Percentiles rank a stretch among this genome's conserved stretches.
Conservation (phyloP, 768 basidiomycete species). For the Serendipita vermifera region DNA sequence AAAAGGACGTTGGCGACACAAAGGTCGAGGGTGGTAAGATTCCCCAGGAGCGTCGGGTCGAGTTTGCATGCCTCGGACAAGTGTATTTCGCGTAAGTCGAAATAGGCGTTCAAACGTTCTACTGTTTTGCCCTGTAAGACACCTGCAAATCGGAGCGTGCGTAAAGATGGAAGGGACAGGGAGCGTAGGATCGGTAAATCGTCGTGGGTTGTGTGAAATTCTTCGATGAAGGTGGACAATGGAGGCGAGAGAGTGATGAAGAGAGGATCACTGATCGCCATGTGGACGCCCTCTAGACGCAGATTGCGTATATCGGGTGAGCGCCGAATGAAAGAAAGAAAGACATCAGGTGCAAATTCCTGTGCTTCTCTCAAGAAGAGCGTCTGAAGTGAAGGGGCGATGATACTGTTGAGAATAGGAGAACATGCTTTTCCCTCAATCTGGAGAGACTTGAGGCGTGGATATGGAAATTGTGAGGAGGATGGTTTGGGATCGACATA, state of each 20-base stretch:
- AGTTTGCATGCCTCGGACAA: neutral
- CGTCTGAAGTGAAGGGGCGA: neutral
- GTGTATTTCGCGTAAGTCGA: neutral
- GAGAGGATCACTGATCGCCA: too few species aligned
- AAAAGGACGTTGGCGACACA: slow-evolving; percentile 1
- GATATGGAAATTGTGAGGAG: neutral
- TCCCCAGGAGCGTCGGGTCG: neutral
- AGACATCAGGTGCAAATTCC: neutral
- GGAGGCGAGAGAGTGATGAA: too few species aligned
- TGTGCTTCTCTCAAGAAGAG: neutral
- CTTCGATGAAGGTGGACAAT: too few species aligned
- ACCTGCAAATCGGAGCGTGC: neutral
- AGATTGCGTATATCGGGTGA: neutral
- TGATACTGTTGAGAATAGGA: neutral
- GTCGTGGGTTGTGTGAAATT: neutral
- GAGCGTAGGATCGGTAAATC: neutral
- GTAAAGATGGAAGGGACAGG: neutral
- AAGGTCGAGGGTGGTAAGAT: neutral
- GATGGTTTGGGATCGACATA: neutral
- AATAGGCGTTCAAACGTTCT: neutral
- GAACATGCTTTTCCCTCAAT: neutral
- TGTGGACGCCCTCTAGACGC: neutral
- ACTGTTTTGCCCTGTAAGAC: neutral
- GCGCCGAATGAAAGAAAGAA: neutral
- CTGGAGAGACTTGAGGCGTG: neutral